Conservation (phyloP, 139 green algal genomes). For the Desmodesmus armatus region DNA sequence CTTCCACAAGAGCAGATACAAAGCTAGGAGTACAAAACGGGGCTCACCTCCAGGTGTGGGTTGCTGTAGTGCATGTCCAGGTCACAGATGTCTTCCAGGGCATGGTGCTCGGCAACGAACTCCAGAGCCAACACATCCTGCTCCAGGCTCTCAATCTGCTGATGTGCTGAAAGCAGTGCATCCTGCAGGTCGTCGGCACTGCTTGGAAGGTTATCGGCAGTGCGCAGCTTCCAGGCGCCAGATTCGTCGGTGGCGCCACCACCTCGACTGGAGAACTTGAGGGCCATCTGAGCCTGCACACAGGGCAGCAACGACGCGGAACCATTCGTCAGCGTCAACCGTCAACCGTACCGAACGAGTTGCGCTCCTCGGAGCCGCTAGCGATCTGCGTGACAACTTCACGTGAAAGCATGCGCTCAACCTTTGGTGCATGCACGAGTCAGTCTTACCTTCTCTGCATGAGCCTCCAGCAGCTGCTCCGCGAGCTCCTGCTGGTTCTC, state of each 20-base stretch:
- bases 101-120: constrained; percentile 25
- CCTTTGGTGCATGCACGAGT: not conserved
- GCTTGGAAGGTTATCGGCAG: not conserved
- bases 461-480: constrained; percentile 13
- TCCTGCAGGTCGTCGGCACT: not conserved
- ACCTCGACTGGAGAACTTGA: not conserved
- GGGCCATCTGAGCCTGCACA: too few species aligned
- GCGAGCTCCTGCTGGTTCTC: not conserved
- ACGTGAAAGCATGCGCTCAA: too few species aligned
- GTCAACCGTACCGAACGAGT: too few species aligned
- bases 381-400: too few species aligned
- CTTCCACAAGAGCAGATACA: too few species aligned
- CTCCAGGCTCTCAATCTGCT: constrained; percentile 24
- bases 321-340: too few species aligned
- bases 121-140: constrained; percentile 27
- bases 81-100: constrained; percentile 1
- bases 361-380: too few species aligned
- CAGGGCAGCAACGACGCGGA: too few species aligned
- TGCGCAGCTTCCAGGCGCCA: constrained; percentile 20
- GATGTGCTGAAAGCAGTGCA: constrained; percentile 9
- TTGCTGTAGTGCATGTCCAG: constrained; percentile 38
- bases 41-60: constrained; percentile 20
- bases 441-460: not conserved
- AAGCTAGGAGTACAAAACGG: too few species aligned
- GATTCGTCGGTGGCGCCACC: too few species aligned